phyloP scores from a whole-genome alignment of 1,284 basidiomycete genomes.

The Cryptococcus sp. region DNA sequence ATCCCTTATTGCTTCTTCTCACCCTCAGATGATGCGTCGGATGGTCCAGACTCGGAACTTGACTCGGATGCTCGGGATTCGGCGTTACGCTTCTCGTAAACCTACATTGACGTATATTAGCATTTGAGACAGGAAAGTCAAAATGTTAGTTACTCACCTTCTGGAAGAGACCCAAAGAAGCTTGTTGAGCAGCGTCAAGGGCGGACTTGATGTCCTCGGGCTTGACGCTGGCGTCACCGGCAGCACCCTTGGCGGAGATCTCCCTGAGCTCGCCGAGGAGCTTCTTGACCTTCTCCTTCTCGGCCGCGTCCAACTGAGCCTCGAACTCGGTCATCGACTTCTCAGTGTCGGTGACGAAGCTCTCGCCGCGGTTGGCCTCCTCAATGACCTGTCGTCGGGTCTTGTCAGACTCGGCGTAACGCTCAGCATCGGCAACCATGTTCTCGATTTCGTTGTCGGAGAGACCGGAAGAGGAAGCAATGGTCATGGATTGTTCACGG shows the following conservation, averaged over 20 bases:
- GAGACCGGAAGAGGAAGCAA: constrained; percentile 95
- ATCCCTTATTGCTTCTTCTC: constrained; percentile 42
- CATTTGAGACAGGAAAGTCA: background rate
- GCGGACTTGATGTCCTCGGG: constrained; percentile 89
- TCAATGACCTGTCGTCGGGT: constrained; percentile 85
- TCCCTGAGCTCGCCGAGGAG: constrained; percentile 86
- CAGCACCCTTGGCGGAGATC: constrained; percentile 85
- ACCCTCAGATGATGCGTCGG: constrained; percentile 20
- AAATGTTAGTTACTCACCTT: constrained; percentile 59
- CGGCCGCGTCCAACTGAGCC: constrained; percentile 86
- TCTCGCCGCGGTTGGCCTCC: constrained; percentile 96
- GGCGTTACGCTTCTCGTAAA: constrained; percentile 85
- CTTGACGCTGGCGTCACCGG: constrained; percentile 75
- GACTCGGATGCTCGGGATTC: constrained; percentile 56
- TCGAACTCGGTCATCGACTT: constrained; percentile 97
- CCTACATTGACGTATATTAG: constrained; percentile 46
- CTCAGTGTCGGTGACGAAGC: constrained; percentile 91
- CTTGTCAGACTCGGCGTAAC: constrained; percentile 91
- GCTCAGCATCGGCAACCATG: constrained; percentile 94
- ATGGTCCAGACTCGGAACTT: constrained; percentile 15
- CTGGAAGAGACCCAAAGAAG: constrained; percentile 95
- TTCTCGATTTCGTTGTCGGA: constrained; percentile 95
- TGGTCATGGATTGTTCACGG: constrained; percentile 83
- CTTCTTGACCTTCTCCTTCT: constrained; percentile 90
- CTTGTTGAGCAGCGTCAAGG: constrained; percentile 94